phyloP scores from a whole-genome alignment of 805 yeast species.

The Kockiozyma suomiensis region DNA sequence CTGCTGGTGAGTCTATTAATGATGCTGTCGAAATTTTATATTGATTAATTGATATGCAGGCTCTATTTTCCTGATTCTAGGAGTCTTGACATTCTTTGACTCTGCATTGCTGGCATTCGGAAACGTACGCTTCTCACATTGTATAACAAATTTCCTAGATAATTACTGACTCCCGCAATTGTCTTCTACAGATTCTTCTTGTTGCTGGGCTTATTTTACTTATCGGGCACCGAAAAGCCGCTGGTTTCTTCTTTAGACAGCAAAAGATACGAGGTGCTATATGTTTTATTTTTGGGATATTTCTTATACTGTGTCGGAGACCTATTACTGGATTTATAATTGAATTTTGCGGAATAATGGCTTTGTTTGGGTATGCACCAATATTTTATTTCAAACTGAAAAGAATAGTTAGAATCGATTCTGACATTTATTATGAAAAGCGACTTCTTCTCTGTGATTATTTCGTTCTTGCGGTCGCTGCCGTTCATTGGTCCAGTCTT shows the following conservation, averaged over 20 bases:
- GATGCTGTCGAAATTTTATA: background rate
- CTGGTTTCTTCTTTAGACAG: constrained; percentile 82
- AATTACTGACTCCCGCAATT: background rate
- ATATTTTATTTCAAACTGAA: background rate
- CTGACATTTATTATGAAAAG: constrained; percentile 43
- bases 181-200: constrained; percentile 53
- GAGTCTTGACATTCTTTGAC: constrained; percentile 84
- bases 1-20: constrained; percentile 55
- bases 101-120: constrained; percentile 88
- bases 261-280: constrained; percentile 83
- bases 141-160: background rate
- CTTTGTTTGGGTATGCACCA: constrained; percentile 61
- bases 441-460: constrained; percentile 83
- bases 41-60: constrained; percentile 42
- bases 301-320: constrained; percentile 71
- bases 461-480: constrained; percentile 81
- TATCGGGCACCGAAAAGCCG: constrained; percentile 83
- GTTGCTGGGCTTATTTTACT: constrained; percentile 81
- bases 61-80: constrained; percentile 73
- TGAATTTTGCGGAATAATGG: constrained; percentile 87
- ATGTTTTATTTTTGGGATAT: constrained; percentile 74
- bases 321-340: constrained; percentile 83
- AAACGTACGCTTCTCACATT: constrained; percentile 49
- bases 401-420: too few species aligned
- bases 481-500: constrained; percentile 87